Evolutionary conservation across 2,329 filamentous ascomycete genomes (phyloP), one percentile per base, ranked within the genome.

Genomic region (Elsinoe fawcettii): DNA sequence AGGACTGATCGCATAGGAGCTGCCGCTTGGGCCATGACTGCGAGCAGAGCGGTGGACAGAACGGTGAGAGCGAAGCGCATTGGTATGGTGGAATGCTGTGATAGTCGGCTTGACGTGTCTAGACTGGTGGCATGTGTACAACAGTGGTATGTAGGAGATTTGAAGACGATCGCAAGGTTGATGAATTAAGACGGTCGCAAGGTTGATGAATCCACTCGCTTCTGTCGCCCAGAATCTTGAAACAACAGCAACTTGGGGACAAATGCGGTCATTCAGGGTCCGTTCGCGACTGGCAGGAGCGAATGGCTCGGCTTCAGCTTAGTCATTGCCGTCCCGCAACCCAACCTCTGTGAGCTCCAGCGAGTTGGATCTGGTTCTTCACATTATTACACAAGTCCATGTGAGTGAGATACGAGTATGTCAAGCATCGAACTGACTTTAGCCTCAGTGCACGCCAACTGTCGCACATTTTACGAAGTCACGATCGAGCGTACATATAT

Each of bases 1-100:
- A 96, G 84, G 62, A 95, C 83, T 34, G 83, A 81, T 71, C 89
- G 88, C 67, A 84, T 80, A 1, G 75, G 72, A 51, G 72, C 66
- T 61, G 77, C 75, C 58, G 86, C 85, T 65, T 88, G 79, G 60
- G 81, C 83, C 60, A 83, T 69, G 27, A 78, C 77, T 61, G 82
- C 76, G 54, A 86, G 74, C 58, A 83, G 34, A 25, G 59, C 59
- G 49, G 58, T 51, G 11, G 65, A 39, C 22, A 69, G 59, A 16
- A 64, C 36, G 41, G 60, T 62, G 57, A 66, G 32, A 9, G 58
- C 55, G 63, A 66, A 62, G 54, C 65, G 68, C 68, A 70, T 70
- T 25, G 59, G 64, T 56, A 30, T 44, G 51, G n/a, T 55, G n/a
- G 18, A n/a, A 30, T 43, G n/a, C 12, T 32, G 9, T 14, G 20